Evolutionary conservation across 805 yeast genomes (phyloP).

Genomic region (Komagataella mondaviorum): DNA sequence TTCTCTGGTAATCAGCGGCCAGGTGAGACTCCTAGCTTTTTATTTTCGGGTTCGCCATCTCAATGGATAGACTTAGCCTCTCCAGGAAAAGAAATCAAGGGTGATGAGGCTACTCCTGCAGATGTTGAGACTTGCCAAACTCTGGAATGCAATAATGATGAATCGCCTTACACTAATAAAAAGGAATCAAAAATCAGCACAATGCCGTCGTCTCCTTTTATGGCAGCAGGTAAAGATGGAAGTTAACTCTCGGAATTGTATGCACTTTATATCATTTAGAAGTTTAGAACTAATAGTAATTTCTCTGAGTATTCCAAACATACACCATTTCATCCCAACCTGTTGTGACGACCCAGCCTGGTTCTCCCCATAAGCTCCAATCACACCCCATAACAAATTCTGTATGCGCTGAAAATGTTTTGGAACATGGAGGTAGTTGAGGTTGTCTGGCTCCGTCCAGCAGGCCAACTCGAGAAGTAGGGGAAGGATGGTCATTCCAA

Average conservation of each 20-base stretch:
- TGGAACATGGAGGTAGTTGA: constrained; percentile 37
- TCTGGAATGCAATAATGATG: constrained; percentile 1
- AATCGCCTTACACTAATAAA: neutral
- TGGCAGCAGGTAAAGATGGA: neutral
- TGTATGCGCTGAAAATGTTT: constrained; percentile 53
- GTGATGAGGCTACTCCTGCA: constrained; percentile 1
- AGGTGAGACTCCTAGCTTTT: neutral
- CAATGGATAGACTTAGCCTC: constrained; percentile 1
- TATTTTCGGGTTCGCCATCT: neutral
- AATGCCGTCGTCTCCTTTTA: neutral
- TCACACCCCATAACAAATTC: constrained; percentile 92
- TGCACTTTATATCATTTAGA: neutral
- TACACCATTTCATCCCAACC: constrained; percentile 97
- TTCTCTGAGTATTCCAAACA: constrained; percentile 60
- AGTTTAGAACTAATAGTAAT: neutral
- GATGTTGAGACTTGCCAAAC: constrained; percentile 4
- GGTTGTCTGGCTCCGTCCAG: constrained; percentile 31
- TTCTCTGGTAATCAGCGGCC: neutral
- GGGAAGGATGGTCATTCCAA: constrained; percentile 64
- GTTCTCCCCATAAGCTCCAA: constrained; percentile 94
- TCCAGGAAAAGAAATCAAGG: neutral
- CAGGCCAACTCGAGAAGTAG: neutral
- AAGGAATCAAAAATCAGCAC: neutral
- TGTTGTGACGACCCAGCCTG: constrained; percentile 88
- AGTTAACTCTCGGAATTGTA: neutral